phyloP scores from a whole-genome alignment of 2,329 filamentous ascomycete genomes.

The Aspergillus terreus region DNA sequence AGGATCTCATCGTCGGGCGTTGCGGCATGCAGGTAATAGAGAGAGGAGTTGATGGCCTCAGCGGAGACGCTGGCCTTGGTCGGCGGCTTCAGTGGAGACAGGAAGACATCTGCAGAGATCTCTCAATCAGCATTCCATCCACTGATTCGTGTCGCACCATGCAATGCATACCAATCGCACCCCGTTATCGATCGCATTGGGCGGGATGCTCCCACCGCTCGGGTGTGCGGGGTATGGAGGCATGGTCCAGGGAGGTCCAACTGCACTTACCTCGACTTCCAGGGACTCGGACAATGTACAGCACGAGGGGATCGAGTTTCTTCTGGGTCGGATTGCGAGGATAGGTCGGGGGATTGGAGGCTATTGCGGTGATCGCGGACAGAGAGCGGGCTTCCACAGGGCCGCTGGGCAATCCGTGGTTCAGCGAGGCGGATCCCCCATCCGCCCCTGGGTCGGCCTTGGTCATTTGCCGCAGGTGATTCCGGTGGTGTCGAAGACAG shows the following conservation, averaged over 20 bases:
- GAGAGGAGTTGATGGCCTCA: constrained; percentile 78
- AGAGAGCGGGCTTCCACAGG: constrained; percentile 78
- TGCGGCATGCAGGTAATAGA: constrained; percentile 88
- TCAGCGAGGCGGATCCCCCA: constrained; percentile 19
- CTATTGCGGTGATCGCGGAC: constrained; percentile 72
- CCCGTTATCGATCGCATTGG: not conserved
- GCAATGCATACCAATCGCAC: not conserved
- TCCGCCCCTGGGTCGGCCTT: constrained; percentile 23
- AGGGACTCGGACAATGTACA: constrained; percentile 92
- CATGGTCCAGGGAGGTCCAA: not conserved
- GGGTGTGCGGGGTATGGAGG: constrained; percentile 5
- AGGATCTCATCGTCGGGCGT: constrained; percentile 54
- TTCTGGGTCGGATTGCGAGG: constrained; percentile 70
- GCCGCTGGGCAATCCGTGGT: constrained; percentile 16
- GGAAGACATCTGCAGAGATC: constrained; percentile 68
- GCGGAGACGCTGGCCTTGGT: constrained; percentile 77
- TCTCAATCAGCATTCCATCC: constrained; percentile 9
- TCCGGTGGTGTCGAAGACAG: not conserved
- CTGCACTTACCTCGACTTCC: constrained; percentile 69
- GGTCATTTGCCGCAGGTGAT: constrained; percentile 15
- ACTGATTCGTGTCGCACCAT: not conserved
- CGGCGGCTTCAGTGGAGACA: constrained; percentile 85
- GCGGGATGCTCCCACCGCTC: not conserved
- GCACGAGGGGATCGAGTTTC: constrained; percentile 66
- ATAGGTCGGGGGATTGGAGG: constrained; percentile 81